Evolutionary conservation across 305 asterid species (phyloP), one percentile per base, ranked within the genome.

Genomic region (Rubia peregrina): DNA sequence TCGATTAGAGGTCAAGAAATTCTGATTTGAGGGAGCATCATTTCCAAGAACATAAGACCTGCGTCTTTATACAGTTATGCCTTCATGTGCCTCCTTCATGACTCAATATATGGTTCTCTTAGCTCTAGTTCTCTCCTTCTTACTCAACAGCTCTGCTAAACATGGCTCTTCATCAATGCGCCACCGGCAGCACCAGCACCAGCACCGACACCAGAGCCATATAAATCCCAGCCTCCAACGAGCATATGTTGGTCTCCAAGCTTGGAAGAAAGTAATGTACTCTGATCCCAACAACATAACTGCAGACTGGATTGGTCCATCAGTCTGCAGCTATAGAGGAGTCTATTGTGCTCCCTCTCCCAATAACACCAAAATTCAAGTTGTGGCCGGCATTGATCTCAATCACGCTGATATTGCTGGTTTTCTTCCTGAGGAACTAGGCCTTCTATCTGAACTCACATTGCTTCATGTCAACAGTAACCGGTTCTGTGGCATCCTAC

Each of bases 401-500:
- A 90, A 90, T 83, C 82, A 73, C 13, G 83, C 74, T 3, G 89
- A 90, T 73, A 83, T 90, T 12, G 96, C 96, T 6, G 95, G 92
- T 9, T 83, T 66, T 80, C 61, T 90, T 48, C 95, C 94, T 0
- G 83, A 85, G 0, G 87, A 87, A 61, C 67, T 90, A 4, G 90
- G 94, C 69, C 87, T 85, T 64, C 89, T 90, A 63, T 42, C 83
- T 3, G 90, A 87, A 38, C 84, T 90, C 5, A 74, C 88, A 3
- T 71, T 89, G 65, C 59, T 90, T 41, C 96, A 90, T 65, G 68
- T 89, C 17, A 90, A 86, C 78, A 76, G 76, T 75, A 90, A 90
- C 78, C 87, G 92, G 5, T 87, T 89, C 74, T 88, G 95, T 30
- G 97, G 97, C 14, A 71, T 90, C 78, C 65, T 90, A 61, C 97